Evolutionary conservation across 2,329 filamentous ascomycete genomes (phyloP).

Genomic region (Claviceps pazoutovae): DNA sequence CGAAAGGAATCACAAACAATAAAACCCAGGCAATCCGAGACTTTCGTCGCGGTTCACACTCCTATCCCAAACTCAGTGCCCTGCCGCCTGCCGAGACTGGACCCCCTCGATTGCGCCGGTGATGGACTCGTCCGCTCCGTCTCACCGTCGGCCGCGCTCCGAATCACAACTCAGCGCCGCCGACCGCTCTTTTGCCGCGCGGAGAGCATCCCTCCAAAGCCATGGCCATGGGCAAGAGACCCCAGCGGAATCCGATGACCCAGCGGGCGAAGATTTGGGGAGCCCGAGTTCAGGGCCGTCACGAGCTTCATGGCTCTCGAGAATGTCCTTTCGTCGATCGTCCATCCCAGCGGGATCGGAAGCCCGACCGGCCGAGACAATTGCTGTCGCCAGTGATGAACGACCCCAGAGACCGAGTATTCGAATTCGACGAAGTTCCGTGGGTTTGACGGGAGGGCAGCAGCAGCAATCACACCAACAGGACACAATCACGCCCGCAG

Average conservation of each 20-base stretch:
- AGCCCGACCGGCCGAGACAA: not conserved
- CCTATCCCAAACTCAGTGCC: too few relatives aligned
- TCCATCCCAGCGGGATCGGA: not conserved
- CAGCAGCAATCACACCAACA: not conserved
- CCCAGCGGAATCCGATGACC: not conserved
- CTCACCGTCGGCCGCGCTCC: conserved; percentile 1
- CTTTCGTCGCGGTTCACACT: too few relatives aligned
- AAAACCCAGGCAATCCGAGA: too few relatives aligned
- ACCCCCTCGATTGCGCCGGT: not conserved
- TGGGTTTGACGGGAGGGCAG: conserved; percentile 1
- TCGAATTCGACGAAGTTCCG: conserved; percentile 10
- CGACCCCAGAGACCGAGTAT: conserved; percentile 11
- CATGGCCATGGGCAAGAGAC: not conserved
- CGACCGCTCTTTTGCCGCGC: not conserved
- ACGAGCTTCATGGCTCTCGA: conserved; percentile 3
- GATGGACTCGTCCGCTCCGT: conserved; percentile 4
- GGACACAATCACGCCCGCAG: not conserved
- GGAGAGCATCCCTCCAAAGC: not conserved
- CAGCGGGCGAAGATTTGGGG: conserved; percentile 1
- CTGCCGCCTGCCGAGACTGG: too few relatives aligned
- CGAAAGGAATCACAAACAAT: too few relatives aligned
- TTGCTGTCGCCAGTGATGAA: not conserved
- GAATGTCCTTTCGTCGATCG: conserved; percentile 2
- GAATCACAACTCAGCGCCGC: conserved; percentile 1
- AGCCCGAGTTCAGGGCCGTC: conserved; percentile 1